Percentiles rank a stretch among this genome's conserved stretches.
These are phyloP conservation scores for Sporothrix protearum DNA, from an alignment of 2,329 filamentous ascomycete species.

Conservation along the genomic window DNA sequence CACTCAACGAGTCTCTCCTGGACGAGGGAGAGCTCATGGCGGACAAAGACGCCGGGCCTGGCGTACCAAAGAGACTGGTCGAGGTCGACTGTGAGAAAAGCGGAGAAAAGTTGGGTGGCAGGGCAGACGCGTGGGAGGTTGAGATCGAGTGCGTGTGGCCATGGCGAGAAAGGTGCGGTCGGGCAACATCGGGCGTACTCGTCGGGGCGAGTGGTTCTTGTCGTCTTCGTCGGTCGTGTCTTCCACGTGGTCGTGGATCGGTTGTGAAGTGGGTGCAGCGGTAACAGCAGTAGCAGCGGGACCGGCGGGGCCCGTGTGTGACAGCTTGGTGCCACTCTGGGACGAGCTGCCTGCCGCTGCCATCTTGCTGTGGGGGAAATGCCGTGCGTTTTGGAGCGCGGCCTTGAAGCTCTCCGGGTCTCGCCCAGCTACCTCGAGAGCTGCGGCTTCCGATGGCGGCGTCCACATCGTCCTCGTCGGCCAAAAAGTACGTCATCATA, in stretches of 20 bases:
- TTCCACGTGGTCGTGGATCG: neutral
- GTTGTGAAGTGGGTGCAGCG: neutral
- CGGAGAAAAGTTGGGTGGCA: slow-evolving; percentile 17
- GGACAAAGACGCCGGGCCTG: slow-evolving; percentile 38
- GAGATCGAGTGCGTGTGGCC: slow-evolving; percentile 16
- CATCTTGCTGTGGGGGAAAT: slow-evolving; percentile 12
- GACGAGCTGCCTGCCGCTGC: slow-evolving; percentile 1
- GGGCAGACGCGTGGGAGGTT: neutral
- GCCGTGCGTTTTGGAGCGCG: slow-evolving; percentile 25
- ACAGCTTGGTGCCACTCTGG: neutral
- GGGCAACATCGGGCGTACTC: neutral
- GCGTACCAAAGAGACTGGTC: slow-evolving; percentile 42
- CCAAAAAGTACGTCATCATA: slow-evolving; percentile 51
- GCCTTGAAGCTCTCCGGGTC: slow-evolving; percentile 36
- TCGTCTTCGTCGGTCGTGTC: neutral
- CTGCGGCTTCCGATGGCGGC: slow-evolving; percentile 37
- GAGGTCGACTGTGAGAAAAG: slow-evolving; percentile 43
- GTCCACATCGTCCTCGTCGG: slow-evolving; percentile 48
- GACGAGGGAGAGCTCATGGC: slow-evolving; percentile 49
- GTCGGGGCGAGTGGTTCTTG: neutral
- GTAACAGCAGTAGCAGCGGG: neutral
- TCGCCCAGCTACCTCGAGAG: slow-evolving; percentile 33
- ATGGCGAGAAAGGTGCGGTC: slow-evolving; percentile 23
- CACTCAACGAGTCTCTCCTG: slow-evolving; percentile 48
- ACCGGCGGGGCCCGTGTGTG: neutral